A percentile compares a stretch with the other conserved stretches of the same genome.
phyloP scores from a whole-genome alignment of 768 basidiomycete species.

The Russula griseocarnosa region DNA sequence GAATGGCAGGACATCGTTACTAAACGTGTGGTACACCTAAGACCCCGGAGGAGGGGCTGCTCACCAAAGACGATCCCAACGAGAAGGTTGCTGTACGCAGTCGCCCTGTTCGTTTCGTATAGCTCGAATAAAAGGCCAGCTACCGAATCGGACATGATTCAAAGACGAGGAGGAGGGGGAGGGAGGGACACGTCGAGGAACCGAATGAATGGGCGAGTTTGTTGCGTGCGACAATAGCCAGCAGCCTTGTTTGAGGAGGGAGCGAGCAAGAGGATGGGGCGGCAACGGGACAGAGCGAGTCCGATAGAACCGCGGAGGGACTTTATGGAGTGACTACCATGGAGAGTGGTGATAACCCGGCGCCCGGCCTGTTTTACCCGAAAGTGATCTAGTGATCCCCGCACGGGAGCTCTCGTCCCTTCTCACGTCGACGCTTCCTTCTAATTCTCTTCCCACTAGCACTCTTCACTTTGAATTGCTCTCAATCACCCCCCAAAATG shows the following conservation, averaged over 20 bases:
- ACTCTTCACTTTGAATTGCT: not conserved
- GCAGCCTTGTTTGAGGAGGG: no score
- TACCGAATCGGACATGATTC: conserved; percentile 5
- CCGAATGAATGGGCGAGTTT: no score
- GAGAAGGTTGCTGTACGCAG: conserved; percentile 11
- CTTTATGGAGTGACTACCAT: no score
- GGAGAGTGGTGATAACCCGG: not conserved
- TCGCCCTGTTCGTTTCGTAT: conserved; percentile 5
- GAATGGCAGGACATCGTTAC: not conserved
- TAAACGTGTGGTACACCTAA: not conserved
- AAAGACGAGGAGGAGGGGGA: not conserved
- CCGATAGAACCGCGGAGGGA: no score
- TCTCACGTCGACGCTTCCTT: not conserved
- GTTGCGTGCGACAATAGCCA: no score
- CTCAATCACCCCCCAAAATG: no score
- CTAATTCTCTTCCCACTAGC: not conserved
- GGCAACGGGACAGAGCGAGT: no score
- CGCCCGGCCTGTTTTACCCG: not conserved
- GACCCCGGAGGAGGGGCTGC: not conserved
- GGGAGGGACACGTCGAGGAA: not conserved
- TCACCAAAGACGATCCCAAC: conserved; percentile 23
- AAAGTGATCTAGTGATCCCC: not conserved
- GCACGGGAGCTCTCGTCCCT: not conserved
- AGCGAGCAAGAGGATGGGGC: no score
- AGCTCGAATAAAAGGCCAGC: conserved; percentile 2